Evolutionary conservation across 2,329 filamentous ascomycete species (phyloP).

Genomic region (Pyricularia pennisetigena): DNA sequence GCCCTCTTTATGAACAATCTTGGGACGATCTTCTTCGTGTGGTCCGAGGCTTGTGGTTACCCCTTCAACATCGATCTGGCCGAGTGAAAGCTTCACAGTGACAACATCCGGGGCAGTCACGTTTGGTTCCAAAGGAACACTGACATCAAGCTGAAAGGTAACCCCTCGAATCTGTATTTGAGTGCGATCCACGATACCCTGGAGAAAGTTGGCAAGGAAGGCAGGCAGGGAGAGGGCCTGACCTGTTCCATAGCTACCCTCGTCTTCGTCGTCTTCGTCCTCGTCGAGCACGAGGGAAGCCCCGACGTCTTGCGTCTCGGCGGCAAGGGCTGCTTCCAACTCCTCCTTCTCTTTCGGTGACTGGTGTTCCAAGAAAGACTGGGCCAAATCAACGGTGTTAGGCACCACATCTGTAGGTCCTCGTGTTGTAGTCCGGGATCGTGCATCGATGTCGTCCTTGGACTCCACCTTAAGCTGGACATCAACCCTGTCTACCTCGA

Average conservation of each 20-base stretch:
- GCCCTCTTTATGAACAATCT: constrained; percentile 43
- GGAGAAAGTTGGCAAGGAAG: constrained; percentile 62
- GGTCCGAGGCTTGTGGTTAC: constrained; percentile 35
- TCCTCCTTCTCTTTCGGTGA: constrained; percentile 54
- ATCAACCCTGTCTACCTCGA: constrained; percentile 75
- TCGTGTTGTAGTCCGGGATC: constrained; percentile 17
- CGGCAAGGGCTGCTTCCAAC: constrained; percentile 58
- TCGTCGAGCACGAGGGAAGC: constrained; percentile 50
- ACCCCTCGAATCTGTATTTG: constrained; percentile 58
- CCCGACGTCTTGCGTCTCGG: constrained; percentile 51
- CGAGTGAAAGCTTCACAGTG: constrained; percentile 55
- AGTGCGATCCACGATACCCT: constrained; percentile 63
- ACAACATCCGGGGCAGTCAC: constrained; percentile 41
- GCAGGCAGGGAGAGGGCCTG: constrained; percentile 57
- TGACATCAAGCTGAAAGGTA: constrained; percentile 54
- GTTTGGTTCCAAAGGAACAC: constrained; percentile 35
- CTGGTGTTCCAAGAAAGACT: constrained; percentile 69
- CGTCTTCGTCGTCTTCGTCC: constrained; percentile 48
- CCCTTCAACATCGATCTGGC: constrained; percentile 57
- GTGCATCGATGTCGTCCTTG: constrained; percentile 21
- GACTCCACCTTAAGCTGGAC: constrained; percentile 50
- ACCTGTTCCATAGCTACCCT: constrained; percentile 55
- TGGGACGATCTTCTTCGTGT: constrained; percentile 20
- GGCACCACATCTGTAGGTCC: constrained; percentile 38
- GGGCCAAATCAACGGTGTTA: constrained; percentile 61